phyloP scores from a whole-genome alignment of 129 eudicot species.

The Solidago caesia region DNA sequence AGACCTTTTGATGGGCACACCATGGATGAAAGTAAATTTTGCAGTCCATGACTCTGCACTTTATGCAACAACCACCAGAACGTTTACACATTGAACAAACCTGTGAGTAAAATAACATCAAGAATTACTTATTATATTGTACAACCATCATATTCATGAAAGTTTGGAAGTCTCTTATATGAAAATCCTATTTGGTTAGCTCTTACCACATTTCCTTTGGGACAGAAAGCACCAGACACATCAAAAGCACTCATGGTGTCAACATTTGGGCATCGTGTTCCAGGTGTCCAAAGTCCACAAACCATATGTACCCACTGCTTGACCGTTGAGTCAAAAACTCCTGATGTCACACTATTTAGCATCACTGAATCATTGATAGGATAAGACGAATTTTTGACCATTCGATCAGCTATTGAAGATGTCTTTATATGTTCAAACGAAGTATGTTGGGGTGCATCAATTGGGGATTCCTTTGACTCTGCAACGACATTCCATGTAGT shows the following conservation, averaged over 20 bases:
- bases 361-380: constrained; percentile 20
- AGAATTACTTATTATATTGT: constrained; percentile 1
- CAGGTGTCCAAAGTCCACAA: constrained; percentile 76
- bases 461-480: constrained; percentile 27
- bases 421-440: constrained; percentile 25
- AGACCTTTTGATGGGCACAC: constrained; percentile 71
- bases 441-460: constrained; percentile 23
- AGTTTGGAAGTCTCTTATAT: not conserved
- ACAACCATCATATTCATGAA: constrained; percentile 5
- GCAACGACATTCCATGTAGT: constrained; percentile 43
- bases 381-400: constrained; percentile 22
- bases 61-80: constrained; percentile 59
- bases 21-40: constrained; percentile 55
- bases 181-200: not conserved
- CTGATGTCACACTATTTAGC: constrained; percentile 46
- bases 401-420: constrained; percentile 22
- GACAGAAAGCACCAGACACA: constrained; percentile 47
- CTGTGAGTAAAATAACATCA: constrained; percentile 28
- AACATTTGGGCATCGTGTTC: constrained; percentile 63
- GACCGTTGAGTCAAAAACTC: constrained; percentile 43
- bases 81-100: constrained; percentile 61
- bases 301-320: constrained; percentile 77
- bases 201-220: constrained; percentile 45
- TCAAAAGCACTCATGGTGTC: constrained; percentile 72
- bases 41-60: constrained; percentile 51